Evolutionary conservation across 805 yeast species (phyloP).

Genomic region (Groenewaldozyma tartarivorans): DNA sequence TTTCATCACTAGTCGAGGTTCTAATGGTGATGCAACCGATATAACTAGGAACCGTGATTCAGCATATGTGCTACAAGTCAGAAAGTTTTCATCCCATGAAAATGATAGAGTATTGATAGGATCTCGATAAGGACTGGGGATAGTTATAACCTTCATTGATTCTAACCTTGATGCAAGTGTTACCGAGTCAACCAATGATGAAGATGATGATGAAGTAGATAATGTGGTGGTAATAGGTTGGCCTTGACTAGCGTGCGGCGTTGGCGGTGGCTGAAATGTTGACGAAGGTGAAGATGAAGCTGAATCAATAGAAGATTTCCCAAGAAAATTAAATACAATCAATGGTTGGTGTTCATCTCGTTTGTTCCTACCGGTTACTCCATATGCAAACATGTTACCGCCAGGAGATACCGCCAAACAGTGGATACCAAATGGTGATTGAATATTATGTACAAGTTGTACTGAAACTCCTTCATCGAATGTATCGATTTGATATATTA

Average conservation of each 20-base stretch:
- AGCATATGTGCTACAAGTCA: constrained; percentile 67
- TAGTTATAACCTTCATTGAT: constrained; percentile 45
- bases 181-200: neutral
- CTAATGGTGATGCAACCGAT: constrained; percentile 50
- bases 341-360: constrained; percentile 49
- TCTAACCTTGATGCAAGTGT: neutral
- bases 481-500: constrained; percentile 48
- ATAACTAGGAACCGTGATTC: constrained; percentile 76
- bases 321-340: constrained; percentile 12
- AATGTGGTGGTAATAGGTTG: neutral
- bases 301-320: neutral
- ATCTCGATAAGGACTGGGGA: constrained; percentile 79
- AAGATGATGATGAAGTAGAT: neutral
- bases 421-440: constrained; percentile 65
- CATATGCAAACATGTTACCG: constrained; percentile 62
- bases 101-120: constrained; percentile 69
- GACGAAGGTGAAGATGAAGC: constrained; percentile 1
- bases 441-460: constrained; percentile 54
- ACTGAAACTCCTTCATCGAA: constrained; percentile 31
- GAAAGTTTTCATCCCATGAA: constrained; percentile 58
- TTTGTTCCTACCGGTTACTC: constrained; percentile 73
- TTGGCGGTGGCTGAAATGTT: no score
- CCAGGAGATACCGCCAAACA: constrained; percentile 64
- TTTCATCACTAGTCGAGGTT: constrained; percentile 61
- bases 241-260: neutral